Percentiles rank a stretch among this genome's conserved stretches.
Evolutionary conservation across 2,329 filamentous ascomycete genomes (phyloP).

Genomic region (Aspergillus clavatus): DNA sequence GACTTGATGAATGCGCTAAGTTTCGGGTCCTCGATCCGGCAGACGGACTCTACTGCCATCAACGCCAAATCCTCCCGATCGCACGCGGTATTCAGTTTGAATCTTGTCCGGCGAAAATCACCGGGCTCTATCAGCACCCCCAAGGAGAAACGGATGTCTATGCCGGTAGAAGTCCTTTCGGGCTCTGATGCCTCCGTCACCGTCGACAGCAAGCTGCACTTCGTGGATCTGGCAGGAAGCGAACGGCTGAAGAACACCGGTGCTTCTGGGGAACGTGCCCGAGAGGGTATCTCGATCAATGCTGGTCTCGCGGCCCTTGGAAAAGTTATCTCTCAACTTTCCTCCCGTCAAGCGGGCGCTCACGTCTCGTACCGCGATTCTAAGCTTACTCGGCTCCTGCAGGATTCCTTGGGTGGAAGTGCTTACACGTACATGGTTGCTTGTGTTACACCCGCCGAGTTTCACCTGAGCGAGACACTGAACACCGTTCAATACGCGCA

Average conservation of each 20-base stretch:
- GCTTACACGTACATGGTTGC: constrained; percentile 99
- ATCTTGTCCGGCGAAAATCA: constrained; percentile 74
- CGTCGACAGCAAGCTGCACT: constrained; percentile 96
- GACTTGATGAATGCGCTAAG: constrained; percentile 85
- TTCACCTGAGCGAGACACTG: constrained; percentile 93
- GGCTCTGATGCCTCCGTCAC: constrained; percentile 63
- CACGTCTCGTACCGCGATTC: constrained; percentile 98
- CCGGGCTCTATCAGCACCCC: constrained; percentile 42
- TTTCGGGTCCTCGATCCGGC: constrained; percentile 88
- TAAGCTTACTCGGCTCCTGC: constrained; percentile 87
- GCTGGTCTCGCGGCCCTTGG: constrained; percentile 89
- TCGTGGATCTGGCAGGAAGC: constrained; percentile 94
- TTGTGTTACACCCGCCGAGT: constrained; percentile 93
- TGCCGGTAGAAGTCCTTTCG: constrained; percentile 75
- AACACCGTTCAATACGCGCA: constrained; percentile 98
- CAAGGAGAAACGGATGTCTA: constrained; percentile 78
- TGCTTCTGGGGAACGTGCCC: constrained; percentile 88
- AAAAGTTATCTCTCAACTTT: constrained; percentile 97
- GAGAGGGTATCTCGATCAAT: constrained; percentile 97
- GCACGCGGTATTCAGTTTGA: constrained; percentile 94
- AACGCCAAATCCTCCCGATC: constrained; percentile 97
- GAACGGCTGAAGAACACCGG: constrained; percentile 96
- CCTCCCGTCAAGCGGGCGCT: constrained; percentile 76
- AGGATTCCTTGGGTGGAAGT: constrained; percentile 94
- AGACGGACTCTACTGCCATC: constrained; percentile 94